Evolutionary conservation across 306 rosid genomes (phyloP).

Genomic region (Rosa persica): DNA sequence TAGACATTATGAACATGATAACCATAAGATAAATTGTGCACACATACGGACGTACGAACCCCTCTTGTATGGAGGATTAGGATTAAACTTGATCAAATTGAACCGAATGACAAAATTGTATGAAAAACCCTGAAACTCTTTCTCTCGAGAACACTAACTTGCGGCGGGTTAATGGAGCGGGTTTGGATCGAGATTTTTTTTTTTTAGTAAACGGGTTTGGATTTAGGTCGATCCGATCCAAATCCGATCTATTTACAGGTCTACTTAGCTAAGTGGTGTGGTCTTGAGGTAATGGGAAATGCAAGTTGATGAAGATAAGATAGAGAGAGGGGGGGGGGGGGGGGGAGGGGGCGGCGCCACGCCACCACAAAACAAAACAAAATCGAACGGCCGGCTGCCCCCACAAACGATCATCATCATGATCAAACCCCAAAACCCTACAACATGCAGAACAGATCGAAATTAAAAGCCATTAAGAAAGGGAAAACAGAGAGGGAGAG

Average conservation of each 20-base stretch:
- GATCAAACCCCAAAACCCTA: neutral
- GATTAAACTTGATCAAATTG: neutral
- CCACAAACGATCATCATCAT: slow-evolving; percentile 23
- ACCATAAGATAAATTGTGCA: neutral
- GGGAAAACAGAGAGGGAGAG: neutral
- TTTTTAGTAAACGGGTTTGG: too few species aligned
- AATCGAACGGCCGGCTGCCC: slow-evolving; percentile 24
- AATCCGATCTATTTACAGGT: too few species aligned
- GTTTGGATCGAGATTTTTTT: too few species aligned
- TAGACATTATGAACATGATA: neutral
- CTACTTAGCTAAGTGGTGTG: neutral
- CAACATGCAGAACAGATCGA: neutral
- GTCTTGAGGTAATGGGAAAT: neutral
- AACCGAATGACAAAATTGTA: neutral
- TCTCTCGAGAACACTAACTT: too few species aligned
- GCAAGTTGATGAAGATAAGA: neutral
- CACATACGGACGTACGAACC: neutral
- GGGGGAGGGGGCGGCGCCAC: slow-evolving; percentile 50
- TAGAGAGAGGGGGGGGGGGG: slow-evolving; percentile 1
- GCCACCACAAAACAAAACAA: slow-evolving; percentile 11
- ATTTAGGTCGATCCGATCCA: too few species aligned
- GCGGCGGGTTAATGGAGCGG: too few species aligned
- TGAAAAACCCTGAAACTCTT: too few species aligned
- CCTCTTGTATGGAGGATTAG: neutral
- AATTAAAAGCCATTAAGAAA: neutral